phyloP scores from a whole-genome alignment of 192 early-diverging fungal species.

The Fimicolochytrium jonesii region DNA sequence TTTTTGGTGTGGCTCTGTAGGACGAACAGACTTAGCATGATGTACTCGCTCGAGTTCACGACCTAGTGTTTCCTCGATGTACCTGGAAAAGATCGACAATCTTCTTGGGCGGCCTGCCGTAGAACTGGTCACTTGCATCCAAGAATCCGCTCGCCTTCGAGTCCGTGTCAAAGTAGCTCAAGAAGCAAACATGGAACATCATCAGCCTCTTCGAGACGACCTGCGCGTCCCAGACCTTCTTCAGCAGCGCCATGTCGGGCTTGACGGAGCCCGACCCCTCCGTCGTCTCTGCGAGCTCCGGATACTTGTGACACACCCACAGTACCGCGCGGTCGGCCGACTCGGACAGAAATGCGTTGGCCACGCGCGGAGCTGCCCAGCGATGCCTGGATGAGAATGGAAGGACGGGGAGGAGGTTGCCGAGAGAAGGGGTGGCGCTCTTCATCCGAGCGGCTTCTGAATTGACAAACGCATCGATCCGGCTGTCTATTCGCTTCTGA shows the following conservation, averaged over 20 bases:
- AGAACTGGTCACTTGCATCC: constrained; percentile 9
- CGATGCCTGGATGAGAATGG: constrained; percentile 5
- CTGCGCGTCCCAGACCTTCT: constrained; percentile 1
- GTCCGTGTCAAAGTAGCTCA: not conserved
- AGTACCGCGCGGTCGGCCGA: constrained; percentile 16
- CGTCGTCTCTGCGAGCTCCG: constrained; percentile 16
- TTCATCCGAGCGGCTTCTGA: constrained; percentile 8
- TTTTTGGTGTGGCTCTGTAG: not conserved
- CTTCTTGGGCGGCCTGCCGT: constrained; percentile 19
- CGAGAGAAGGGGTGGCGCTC: constrained; percentile 23
- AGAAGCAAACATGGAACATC: constrained; percentile 9
- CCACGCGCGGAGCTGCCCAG: not conserved
- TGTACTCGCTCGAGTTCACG: too few species aligned
- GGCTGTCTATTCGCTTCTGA: constrained; percentile 8
- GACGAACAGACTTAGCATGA: too few species aligned
- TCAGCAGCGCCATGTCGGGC: constrained; percentile 2
- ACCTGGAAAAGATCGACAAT: constrained; percentile 20
- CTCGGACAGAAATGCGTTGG: constrained; percentile 20
- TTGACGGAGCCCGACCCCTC: not conserved
- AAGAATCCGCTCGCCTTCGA: not conserved
- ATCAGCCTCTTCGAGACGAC: constrained; percentile 1
- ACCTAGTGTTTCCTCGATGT: too few species aligned
- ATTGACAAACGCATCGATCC: constrained; percentile 14
- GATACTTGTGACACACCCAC: constrained; percentile 18
- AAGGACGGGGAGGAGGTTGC: constrained; percentile 30